phyloP scores from a whole-genome alignment of 208 protist genomes.

The Vickermania ingenoplastis region DNA sequence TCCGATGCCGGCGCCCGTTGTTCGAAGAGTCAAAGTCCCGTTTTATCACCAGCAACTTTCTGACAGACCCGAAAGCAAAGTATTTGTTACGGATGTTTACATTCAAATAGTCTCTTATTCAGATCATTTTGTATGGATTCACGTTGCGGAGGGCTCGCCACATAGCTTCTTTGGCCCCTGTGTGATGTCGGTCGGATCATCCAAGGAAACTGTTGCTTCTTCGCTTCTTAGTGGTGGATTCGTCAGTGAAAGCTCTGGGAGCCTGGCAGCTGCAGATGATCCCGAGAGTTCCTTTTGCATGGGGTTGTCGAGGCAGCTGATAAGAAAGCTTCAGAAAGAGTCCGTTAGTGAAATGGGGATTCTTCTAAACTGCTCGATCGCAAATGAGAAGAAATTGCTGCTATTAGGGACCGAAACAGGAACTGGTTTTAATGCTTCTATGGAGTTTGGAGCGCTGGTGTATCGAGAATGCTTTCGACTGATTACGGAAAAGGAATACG shows the following conservation, averaged over 20 bases:
- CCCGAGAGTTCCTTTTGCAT: background rate
- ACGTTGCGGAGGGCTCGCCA: conserved; percentile 31
- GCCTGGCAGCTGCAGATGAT: background rate
- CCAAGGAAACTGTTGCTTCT: background rate
- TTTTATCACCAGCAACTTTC: conserved; percentile 25
- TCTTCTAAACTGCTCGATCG: background rate
- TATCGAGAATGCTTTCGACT: background rate
- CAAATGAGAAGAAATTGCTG: background rate
- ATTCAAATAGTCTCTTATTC: conserved; percentile 37
- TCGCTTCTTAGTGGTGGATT: background rate
- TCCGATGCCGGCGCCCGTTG: conserved; percentile 19
- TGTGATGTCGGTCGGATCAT: background rate
- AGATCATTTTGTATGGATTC: conserved; percentile 52
- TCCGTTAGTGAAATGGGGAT: background rate
- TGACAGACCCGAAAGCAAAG: background rate
- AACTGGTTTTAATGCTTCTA: background rate
- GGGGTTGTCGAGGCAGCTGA: background rate
- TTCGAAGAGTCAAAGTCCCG: conserved; percentile 14
- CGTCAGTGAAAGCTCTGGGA: background rate
- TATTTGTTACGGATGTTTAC: conserved; percentile 28
- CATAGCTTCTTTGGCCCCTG: background rate
- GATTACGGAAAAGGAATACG: background rate
- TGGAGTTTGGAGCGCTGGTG: background rate
- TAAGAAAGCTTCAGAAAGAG: background rate
- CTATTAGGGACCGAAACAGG: background rate